These are phyloP conservation scores for Gyrodon lividus DNA, from an alignment of 768 basidiomycete species.

Conservation along the genomic window DNA sequence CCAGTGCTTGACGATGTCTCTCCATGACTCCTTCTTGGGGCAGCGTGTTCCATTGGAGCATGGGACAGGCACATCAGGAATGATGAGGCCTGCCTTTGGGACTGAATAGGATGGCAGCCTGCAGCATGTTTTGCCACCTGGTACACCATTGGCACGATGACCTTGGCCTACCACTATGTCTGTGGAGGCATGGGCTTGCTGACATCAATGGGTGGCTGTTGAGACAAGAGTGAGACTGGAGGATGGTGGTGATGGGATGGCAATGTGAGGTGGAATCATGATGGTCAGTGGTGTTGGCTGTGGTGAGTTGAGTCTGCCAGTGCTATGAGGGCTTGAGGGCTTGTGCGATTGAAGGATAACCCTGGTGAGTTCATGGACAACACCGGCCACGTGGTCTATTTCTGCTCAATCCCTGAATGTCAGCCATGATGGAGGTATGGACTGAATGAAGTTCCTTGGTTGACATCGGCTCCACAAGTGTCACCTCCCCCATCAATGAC, in stretches of 20 bases:
- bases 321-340: too few species aligned
- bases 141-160: background rate
- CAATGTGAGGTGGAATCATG: background rate
- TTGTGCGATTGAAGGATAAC: too few species aligned
- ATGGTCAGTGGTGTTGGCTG: background rate
- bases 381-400: background rate
- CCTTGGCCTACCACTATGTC: too few species aligned
- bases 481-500: background rate
- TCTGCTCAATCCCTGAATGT: background rate
- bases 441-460: background rate
- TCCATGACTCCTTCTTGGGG: conserved; percentile 2
- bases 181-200: background rate
- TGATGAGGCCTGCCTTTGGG: background rate
- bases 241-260: background rate
- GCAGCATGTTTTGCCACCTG: background rate
- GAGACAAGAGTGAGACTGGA: too few species aligned
- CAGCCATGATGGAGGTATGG: background rate
- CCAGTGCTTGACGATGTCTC: conserved; percentile 8
- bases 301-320: too few species aligned
- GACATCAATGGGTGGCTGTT: too few species aligned
- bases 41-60: background rate
- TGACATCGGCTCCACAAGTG: background rate
- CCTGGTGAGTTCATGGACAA: background rate
- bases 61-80: background rate
- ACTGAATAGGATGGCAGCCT: background rate